phyloP scores from a whole-genome alignment of 352 stramenopile species.

The Phytophthora europaea region DNA sequence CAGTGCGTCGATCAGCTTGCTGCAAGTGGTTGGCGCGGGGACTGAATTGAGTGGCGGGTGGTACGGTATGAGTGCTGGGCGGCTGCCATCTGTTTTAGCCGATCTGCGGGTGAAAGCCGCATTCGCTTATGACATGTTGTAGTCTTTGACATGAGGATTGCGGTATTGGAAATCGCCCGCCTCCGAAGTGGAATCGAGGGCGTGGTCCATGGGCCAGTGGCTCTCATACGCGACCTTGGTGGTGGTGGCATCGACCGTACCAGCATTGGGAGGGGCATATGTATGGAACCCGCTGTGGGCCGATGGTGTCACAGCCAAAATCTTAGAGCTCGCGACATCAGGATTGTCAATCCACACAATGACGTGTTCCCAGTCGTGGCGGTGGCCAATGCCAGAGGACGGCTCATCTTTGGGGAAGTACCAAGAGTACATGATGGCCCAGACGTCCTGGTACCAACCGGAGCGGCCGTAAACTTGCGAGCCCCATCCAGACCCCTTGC shows the following conservation, averaged over 20 bases:
- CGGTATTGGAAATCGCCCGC: slow-evolving; percentile 22
- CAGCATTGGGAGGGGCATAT: not conserved
- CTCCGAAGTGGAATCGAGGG: slow-evolving; percentile 6
- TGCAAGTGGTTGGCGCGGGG: no score
- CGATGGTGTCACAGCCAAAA: slow-evolving; percentile 22
- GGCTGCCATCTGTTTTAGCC: no score
- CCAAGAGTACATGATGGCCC: slow-evolving; percentile 44
- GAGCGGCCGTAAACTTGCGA: slow-evolving; percentile 42
- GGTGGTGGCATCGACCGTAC: slow-evolving; percentile 6
- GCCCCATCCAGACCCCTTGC: slow-evolving; percentile 41
- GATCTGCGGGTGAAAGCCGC: no score
- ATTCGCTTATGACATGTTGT: no score
- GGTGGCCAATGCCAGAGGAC: slow-evolving; percentile 39
- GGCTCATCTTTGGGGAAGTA: slow-evolving; percentile 52
- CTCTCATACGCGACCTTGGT: slow-evolving; percentile 19
- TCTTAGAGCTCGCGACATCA: slow-evolving; percentile 13
- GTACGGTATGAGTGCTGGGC: no score
- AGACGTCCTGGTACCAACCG: slow-evolving; percentile 19
- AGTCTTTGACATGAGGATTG: no score
- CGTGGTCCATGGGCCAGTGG: slow-evolving; percentile 24
- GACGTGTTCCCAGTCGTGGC: slow-evolving; percentile 34
- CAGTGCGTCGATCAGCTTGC: no score
- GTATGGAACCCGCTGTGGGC: slow-evolving; percentile 19
- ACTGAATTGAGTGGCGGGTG: no score
- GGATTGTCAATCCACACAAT: slow-evolving; percentile 20